Base-by-base conservation (phyloP, 768 basidiomycete species). In the Rhizopogon sp. region DNA sequence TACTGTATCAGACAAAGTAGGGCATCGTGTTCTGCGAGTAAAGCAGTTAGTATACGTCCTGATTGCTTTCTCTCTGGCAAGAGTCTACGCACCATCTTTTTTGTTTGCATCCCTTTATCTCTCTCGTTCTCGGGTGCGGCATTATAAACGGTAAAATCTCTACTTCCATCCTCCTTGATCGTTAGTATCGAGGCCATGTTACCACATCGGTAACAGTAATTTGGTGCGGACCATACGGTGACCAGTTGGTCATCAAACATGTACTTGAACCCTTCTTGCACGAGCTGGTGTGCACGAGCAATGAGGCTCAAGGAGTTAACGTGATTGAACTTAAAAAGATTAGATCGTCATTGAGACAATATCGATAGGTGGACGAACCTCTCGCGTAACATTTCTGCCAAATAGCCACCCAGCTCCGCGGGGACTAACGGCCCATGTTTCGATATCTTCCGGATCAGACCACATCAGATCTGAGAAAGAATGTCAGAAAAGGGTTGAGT, bases 401-500 rank as follows among this genome's bases (percentile, higher is more conserved):
- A 98, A 97, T 20, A 97, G 74, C 90, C 93, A 98, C 0, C 96
- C 96, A 5, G 96, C 96, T 17, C 96, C 96, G 39, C 96, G 81
- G 4, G 96, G 96, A 60, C 92, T 95, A 52, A 98, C 92, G 5
- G 93, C 95, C 96, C 96, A 98, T 41, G 89, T 94, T 40, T 91
- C 88, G 40, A 96, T 87, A 42, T 96, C 91, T 65, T 98, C 94
- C 3, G 89, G 95, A 69, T 98, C 95, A 37, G 90, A 93, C 96
- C 96, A 98, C 93, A 98, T 97, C 11, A 98, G 81, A 66, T 98
- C 93, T 93, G 50, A 8, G 39, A 43, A 56, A 16, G 10, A n/a
- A 42, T 5, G 43, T 31, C 20, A 49, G 31, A 28, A 33, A n/a
- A 25, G 41, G 22, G 17, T 8, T 33, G 22, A 43, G 45, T 41